Evolutionary conservation across 148 eudicot genomes (phyloP).

Genomic region (Cornus suecica): DNA sequence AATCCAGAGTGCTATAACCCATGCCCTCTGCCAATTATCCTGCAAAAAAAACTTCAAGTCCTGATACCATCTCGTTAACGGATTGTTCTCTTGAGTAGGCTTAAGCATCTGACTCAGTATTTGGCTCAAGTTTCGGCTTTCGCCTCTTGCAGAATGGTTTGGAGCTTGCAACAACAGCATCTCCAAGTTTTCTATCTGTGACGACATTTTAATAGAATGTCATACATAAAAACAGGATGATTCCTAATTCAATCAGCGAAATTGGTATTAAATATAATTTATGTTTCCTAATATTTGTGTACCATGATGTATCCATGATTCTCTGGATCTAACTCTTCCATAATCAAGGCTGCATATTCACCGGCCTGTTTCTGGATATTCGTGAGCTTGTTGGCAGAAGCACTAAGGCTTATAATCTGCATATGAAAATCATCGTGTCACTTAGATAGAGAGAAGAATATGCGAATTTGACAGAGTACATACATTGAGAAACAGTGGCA

Average conservation of each 20-base stretch:
- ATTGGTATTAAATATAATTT: not conserved
- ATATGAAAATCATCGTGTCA: not conserved
- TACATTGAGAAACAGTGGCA: too few relatives aligned
- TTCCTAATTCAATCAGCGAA: too few relatives aligned
- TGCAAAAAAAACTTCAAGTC: conserved; percentile 23
- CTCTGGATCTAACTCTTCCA: conserved; percentile 61
- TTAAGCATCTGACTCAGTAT: conserved; percentile 35
- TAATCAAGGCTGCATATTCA: conserved; percentile 55
- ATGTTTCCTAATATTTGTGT: not conserved
- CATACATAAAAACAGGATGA: not conserved
- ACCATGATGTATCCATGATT: conserved; percentile 48
- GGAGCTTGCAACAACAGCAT: conserved; percentile 38
- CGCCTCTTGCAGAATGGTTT: conserved; percentile 18
- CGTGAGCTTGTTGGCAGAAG: conserved; percentile 49
- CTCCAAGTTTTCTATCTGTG: conserved; percentile 41
- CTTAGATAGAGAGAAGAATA: too few relatives aligned
- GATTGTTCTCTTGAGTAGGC: conserved; percentile 10
- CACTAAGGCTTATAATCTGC: conserved; percentile 55
- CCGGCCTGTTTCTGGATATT: conserved; percentile 53
- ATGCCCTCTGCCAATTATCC: conserved; percentile 37
- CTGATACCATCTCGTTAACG: conserved; percentile 16
- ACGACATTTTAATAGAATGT: not conserved
- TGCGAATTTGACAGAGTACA: too few relatives aligned
- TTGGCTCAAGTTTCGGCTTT: conserved; percentile 32
- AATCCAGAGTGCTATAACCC: conserved; percentile 41